These are phyloP conservation scores for Ogataea haglerorum DNA, from an alignment of 805 yeast species.

Conservation along the genomic window DNA sequence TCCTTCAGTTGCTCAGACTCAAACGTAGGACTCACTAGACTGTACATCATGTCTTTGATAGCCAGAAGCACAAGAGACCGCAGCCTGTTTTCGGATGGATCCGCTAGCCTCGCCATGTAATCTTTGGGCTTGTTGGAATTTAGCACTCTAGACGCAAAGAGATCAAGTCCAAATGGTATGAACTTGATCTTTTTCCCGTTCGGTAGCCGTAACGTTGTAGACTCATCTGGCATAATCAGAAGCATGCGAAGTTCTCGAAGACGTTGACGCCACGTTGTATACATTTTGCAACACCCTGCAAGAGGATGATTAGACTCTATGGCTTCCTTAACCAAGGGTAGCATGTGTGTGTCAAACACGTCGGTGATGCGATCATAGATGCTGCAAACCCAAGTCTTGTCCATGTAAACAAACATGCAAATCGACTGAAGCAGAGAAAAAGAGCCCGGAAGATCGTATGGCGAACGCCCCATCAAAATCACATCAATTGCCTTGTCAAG, in stretches of 20 bases:
- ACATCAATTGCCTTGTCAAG: conserved; percentile 12
- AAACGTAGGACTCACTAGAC: neutral
- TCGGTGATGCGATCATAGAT: conserved; percentile 8
- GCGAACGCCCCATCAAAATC: conserved; percentile 10
- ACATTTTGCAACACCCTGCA: conserved; percentile 6
- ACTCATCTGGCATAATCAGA: conserved; percentile 16
- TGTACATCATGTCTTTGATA: conserved; percentile 9
- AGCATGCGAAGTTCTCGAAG: conserved; percentile 7
- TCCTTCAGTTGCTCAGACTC: neutral
- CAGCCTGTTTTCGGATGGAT: conserved; percentile 7
- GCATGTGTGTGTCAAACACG: conserved; percentile 10
- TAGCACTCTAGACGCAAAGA: conserved; percentile 8
- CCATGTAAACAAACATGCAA: conserved; percentile 7
- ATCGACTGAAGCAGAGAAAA: conserved; percentile 12
- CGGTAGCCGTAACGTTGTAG: conserved; percentile 12
- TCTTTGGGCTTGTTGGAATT: conserved; percentile 7
- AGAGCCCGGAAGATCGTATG: conserved; percentile 9
- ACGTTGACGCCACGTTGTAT: conserved; percentile 14
- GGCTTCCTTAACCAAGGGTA: conserved; percentile 6
- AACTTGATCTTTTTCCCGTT: neutral
- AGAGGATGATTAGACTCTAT: conserved; percentile 1
- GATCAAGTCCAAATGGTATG: conserved; percentile 8
- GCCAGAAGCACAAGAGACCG: conserved; percentile 11
- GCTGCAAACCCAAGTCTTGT: conserved; percentile 7
- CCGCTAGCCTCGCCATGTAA: conserved; percentile 11